Evolutionary conservation across 306 rosid species (phyloP), one percentile per base, ranked within the genome.

Genomic region (Pterocarpus macrocarpus): DNA sequence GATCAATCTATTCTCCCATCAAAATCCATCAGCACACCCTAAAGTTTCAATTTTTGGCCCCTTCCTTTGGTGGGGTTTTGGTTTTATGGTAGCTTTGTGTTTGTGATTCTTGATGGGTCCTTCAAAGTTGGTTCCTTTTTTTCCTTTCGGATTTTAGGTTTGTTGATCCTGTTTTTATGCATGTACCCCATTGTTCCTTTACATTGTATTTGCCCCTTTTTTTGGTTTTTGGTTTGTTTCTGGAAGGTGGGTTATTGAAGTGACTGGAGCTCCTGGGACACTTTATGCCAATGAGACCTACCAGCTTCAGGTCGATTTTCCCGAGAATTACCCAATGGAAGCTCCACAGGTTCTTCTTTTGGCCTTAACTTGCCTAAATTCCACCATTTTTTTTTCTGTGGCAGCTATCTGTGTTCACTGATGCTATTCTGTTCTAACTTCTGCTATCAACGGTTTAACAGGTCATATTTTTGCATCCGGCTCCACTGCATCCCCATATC

Each of bases 241-340:
- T 69, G 73, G 43, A 88, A 94, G 99, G 92, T 96, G 99, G 99
- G 97, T 96, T 69, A 92, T 96, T 86, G 99, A 96, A 87, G 99
- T 96, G 82, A 83, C 80, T 86, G 99, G 99, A 73, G 99, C 98
- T 82, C 94, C 97, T 9, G 99, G 97, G 28, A 96, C 99, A 69
- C 98, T 96, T 7, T 96, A 94, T 75, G 72, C 92, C 3, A 96
- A 92, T 71, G 99, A 96, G 80, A 89, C 92, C 72, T 96, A 90
- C 79, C 99, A 94, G 90, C 99, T 96, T 85, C 99, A 96, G 92
- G 98, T 96, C 1, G 99, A 96, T 69, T 96, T 96, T 79, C 99
- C 99, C 4, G 98, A 96, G 91, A 93, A 96, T 91, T 96, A 96
- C 80, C 99, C 98, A 1, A 96, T 96, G 99, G 98, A 96, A 89